Conservation (phyloP, 768 basidiomycete genomes). For the Cyathus striatus region DNA sequence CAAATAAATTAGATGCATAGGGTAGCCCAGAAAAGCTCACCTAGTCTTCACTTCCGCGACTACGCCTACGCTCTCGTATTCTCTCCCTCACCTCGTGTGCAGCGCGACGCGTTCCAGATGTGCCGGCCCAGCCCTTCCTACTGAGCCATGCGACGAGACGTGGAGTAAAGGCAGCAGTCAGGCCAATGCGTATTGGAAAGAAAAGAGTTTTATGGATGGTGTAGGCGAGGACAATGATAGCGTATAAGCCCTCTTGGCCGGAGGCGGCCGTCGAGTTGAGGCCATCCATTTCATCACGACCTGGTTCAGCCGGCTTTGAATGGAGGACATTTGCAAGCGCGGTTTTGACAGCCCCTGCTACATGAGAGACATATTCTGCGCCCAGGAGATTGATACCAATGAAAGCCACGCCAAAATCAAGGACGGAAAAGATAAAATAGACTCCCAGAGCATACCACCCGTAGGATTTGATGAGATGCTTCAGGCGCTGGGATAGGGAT, state of each 20-base stretch:
- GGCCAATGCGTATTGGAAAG: constrained; percentile 81
- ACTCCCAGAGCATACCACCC: constrained; percentile 96
- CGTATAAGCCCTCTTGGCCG: constrained; percentile 77
- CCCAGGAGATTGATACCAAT: constrained; percentile 82
- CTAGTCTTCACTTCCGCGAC: no score
- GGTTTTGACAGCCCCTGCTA: constrained; percentile 55
- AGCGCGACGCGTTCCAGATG: constrained; percentile 64
- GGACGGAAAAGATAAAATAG: constrained; percentile 63
- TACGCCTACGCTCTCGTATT: constrained; percentile 31
- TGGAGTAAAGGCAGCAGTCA: constrained; percentile 85
- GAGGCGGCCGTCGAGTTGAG: constrained; percentile 16
- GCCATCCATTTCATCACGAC: constrained; percentile 56
- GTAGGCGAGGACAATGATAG: constrained; percentile 91
- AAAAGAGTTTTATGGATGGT: constrained; percentile 94
- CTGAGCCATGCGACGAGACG: constrained; percentile 81
- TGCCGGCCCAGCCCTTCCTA: constrained; percentile 76
- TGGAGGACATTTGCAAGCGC: constrained; percentile 37
- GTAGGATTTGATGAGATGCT: constrained; percentile 83
- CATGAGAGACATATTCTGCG: constrained; percentile 79
- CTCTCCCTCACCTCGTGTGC: constrained; percentile 46
- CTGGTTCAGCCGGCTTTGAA: constrained; percentile 59
- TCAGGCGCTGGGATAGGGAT: constrained; percentile 66
- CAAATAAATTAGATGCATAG: no score
- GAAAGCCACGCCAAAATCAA: constrained; percentile 87
- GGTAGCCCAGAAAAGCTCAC: no score